Base-by-base conservation (phyloP, 306 rosid genomes). In the Lupinus albus region DNA sequence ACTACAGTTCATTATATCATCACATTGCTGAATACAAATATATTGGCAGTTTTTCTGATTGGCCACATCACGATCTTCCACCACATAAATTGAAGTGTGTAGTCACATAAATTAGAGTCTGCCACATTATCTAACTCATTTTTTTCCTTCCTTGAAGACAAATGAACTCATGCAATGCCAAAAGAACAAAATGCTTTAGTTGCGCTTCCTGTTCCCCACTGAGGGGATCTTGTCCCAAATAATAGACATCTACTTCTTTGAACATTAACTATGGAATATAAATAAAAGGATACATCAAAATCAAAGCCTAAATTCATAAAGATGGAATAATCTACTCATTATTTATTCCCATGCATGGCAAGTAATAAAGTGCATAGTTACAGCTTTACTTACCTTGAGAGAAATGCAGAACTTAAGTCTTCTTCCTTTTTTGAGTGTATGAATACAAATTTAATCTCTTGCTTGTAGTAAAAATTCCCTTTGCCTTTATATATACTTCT, bases 181-280 rank as follows among this genome's bases (percentile, higher is more conserved):
- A 63, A 61, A 63, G 35, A 62, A 62, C 64, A 62, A 52, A 64
- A 53, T 42, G 71, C 71, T 41, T 38, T 52, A 28, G 38, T 25
- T 25, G 41, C 44, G 63, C 13, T 61, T 61, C 44, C 4, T 71
- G 76, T 33, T 69, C 57, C 64, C 30, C 10, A 55, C 64, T 54
- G 64, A 55, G 14, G 33, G 41, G 35, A 48, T 71, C 61, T 28
- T 36, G 25, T 20, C 21, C 21, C 51, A 61, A 50, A 41, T 50
- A 53, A 38, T 17, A 17, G 28, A 39, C 36, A 41, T 3, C 11
- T 11, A 45, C 39, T 32, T 18, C 12, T 45, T 33, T n/a, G 8
- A 46, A 33, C 0, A 70, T 16, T 57, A 32, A 36, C 57, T 45
- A 58, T 58, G 11, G 54, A 69, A 55, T 28, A n/a, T n/a, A 51